Evolutionary conservation across 1,284 basidiomycete genomes (phyloP).

Genomic region (Violaceomyces palustris): DNA sequence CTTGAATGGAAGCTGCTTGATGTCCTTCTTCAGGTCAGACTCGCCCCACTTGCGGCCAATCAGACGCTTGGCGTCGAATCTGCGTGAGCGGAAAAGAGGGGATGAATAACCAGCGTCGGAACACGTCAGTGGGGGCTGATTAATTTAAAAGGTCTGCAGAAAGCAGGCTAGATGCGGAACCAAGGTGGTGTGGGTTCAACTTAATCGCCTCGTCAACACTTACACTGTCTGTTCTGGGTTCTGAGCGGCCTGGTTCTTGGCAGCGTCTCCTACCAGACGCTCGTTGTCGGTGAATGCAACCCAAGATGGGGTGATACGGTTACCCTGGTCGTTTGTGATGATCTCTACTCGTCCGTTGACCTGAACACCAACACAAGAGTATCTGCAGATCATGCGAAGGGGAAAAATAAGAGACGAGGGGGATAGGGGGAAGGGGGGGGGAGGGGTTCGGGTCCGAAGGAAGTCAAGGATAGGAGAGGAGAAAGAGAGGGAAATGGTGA

Average conservation of each 20-base stretch:
- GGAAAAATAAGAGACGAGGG: not conserved
- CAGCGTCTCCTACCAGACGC: constrained; percentile 67
- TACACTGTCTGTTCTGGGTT: constrained; percentile 85
- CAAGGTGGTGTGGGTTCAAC: too few species aligned
- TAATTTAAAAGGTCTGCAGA: too few species aligned
- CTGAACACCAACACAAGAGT: constrained; percentile 66
- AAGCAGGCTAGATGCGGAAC: too few species aligned
- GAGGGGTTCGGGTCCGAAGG: not conserved
- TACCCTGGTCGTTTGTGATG: constrained; percentile 56
- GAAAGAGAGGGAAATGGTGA: too few species aligned
- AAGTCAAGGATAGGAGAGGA: not conserved
- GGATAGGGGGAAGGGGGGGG: not conserved
- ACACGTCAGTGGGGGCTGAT: too few species aligned
- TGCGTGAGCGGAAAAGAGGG: too few species aligned
- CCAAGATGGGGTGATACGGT: constrained; percentile 54
- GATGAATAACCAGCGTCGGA: too few species aligned
- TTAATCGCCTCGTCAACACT: too few species aligned
- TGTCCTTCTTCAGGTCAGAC: constrained; percentile 56
- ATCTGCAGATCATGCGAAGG: constrained; percentile 8
- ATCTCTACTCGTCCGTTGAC: constrained; percentile 59
- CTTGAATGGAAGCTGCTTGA: constrained; percentile 52
- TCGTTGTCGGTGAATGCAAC: constrained; percentile 62
- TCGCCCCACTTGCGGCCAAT: constrained; percentile 63
- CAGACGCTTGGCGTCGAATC: constrained; percentile 92
- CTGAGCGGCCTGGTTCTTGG: constrained; percentile 62